phyloP scores from a whole-genome alignment of 768 basidiomycete genomes.

The Amanita jacksonii region DNA sequence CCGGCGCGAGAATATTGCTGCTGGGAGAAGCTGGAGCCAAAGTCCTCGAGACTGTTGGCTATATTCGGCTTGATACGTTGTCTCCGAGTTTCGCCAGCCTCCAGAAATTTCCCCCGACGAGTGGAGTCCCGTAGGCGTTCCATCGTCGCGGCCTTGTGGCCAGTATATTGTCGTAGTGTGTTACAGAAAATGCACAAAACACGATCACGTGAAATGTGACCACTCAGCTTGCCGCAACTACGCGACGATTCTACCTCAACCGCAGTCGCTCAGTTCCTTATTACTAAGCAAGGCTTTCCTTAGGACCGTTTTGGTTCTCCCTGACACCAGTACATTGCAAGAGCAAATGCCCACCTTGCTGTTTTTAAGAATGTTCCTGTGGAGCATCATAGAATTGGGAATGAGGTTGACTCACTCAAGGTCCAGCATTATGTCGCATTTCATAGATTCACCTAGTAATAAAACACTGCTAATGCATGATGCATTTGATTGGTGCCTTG shows the following conservation, averaged over 20 bases:
- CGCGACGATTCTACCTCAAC: slow-evolving; percentile 1
- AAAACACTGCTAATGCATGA: slow-evolving; percentile 2
- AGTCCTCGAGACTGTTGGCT: slow-evolving; percentile 10
- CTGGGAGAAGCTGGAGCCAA: slow-evolving; percentile 13
- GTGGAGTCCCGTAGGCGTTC: neutral
- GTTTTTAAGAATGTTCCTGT: slow-evolving; percentile 3
- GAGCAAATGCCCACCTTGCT: slow-evolving; percentile 1
- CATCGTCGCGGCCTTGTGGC: neutral
- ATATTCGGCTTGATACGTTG: neutral
- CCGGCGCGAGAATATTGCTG: too few relatives aligned
- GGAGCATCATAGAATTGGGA: slow-evolving; percentile 2
- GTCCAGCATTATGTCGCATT: slow-evolving; percentile 1
- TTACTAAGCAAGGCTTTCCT: slow-evolving; percentile 1
- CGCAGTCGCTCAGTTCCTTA: slow-evolving; percentile 5
- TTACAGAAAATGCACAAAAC: slow-evolving; percentile 1
- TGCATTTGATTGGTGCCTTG: slow-evolving; percentile 6
- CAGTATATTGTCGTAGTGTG: neutral
- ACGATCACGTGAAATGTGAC: slow-evolving; percentile 5
- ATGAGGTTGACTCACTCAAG: neutral
- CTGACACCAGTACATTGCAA: neutral
- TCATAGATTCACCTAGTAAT: slow-evolving; percentile 8
- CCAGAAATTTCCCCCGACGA: neutral
- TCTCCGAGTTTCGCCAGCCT: neutral
- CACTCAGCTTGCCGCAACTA: neutral
- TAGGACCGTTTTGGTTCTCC: slow-evolving; percentile 3